Evolutionary conservation across 352 stramenopile genomes (phyloP).

Genomic region (Stramenopiles sp.): DNA sequence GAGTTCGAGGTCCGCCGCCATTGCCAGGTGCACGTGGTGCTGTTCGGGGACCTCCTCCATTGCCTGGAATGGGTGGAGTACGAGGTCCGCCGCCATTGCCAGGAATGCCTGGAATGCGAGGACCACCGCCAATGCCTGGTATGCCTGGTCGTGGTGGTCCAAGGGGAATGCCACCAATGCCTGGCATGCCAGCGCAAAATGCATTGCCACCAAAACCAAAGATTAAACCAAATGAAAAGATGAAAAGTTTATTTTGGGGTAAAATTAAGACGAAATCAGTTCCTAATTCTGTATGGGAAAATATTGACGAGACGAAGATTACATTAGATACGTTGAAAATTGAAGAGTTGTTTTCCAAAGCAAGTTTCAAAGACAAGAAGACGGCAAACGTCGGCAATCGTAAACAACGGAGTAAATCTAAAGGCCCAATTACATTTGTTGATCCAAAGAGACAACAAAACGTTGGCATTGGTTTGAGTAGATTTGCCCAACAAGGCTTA

Average conservation of each 20-base stretch:
- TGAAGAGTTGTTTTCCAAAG: constrained; percentile 4
- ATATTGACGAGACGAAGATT: neutral
- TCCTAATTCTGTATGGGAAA: neutral
- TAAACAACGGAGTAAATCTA: neutral
- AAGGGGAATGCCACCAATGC: neutral
- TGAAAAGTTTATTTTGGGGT: constrained; percentile 7
- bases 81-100: neutral
- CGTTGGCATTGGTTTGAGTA: constrained; percentile 1
- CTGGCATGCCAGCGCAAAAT: neutral
- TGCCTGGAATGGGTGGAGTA: neutral
- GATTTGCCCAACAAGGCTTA: constrained; percentile 4
- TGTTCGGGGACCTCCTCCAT: neutral
- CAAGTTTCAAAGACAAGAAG: neutral
- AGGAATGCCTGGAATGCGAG: neutral
- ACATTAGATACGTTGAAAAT: neutral
- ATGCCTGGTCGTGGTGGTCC: too few species aligned
- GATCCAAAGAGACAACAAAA: constrained; percentile 1
- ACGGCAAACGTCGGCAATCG: neutral
- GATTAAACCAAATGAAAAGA: constrained; percentile 5
- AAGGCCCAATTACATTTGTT: constrained; percentile 6
- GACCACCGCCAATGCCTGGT: neutral
- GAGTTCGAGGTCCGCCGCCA: neutral
- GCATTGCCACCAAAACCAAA: constrained; percentile 4
- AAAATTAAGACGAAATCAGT: constrained; percentile 8
- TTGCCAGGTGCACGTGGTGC: neutral